Evolutionary conservation across 257 asterid species (phyloP).

Genomic region (Fraxinus pennsylvanica): DNA sequence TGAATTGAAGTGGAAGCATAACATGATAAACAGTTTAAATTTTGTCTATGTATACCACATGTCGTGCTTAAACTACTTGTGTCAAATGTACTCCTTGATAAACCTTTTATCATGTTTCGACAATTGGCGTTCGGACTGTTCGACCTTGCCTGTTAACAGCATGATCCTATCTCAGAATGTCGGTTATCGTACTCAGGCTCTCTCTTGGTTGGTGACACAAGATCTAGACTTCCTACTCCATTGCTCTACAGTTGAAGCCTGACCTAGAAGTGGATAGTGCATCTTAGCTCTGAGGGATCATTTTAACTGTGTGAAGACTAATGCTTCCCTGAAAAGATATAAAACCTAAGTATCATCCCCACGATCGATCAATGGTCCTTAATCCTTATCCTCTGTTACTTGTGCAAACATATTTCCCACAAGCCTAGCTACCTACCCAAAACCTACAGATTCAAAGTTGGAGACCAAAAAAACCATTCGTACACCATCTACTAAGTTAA

Average conservation of each 20-base stretch:
- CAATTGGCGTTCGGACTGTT: neutral
- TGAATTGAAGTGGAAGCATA: neutral
- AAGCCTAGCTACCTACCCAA: neutral
- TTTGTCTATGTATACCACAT: neutral
- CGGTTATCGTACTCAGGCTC: neutral
- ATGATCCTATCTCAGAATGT: neutral
- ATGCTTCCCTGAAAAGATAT: neutral
- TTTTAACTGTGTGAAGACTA: neutral
- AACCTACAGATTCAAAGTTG: neutral
- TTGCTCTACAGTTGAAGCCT: neutral
- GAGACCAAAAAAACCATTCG: neutral
- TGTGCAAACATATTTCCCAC: neutral
- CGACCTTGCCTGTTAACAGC: neutral
- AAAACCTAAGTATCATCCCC: neutral
- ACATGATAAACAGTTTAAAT: neutral
- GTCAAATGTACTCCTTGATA: neutral
- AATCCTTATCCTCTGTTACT: neutral
- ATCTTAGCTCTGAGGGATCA: neutral
- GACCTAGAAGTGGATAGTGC: neutral
- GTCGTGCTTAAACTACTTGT: neutral
- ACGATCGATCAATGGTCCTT: neutral
- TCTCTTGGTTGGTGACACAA: neutral
- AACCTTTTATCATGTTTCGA: neutral
- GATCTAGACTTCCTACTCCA: neutral
- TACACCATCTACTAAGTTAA: no score